Evolutionary conservation across 768 basidiomycete species (phyloP).

Genomic region (Lepiota subincarnata): DNA sequence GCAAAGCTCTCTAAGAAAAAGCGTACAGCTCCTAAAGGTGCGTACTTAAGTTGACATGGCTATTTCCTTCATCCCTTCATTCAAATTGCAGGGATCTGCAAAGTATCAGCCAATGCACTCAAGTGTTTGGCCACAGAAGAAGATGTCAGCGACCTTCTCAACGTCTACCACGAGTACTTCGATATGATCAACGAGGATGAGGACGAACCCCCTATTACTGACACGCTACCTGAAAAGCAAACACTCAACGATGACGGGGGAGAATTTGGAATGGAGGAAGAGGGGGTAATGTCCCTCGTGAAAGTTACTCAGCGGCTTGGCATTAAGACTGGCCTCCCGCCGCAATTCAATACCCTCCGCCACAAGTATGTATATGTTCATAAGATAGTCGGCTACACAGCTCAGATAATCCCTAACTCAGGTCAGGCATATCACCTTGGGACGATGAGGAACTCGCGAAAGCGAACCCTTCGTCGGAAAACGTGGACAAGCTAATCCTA

Average conservation of each 20-base stretch:
- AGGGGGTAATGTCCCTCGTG: not conserved
- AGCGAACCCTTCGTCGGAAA: not conserved
- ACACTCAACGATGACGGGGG: not conserved
- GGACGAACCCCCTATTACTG: not conserved
- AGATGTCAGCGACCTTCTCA: not conserved
- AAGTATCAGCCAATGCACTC: not conserved
- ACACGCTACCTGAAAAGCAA: not conserved
- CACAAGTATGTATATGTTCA: not conserved
- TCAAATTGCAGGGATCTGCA: not conserved
- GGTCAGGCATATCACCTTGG: conserved; percentile 10
- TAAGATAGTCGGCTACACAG: not conserved
- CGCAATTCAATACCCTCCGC: not conserved
- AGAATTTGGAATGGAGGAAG: not conserved
- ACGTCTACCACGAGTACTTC: not conserved
- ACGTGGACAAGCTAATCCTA: not conserved
- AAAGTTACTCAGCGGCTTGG: not conserved
- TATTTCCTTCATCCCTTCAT: not conserved
- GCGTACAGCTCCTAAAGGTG: not conserved
- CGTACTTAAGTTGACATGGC: not conserved
- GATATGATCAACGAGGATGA: not conserved
- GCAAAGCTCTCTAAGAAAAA: not conserved
- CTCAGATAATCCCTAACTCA: not conserved
- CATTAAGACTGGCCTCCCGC: not conserved
- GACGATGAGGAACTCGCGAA: not conserved
- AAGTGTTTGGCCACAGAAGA: not conserved